Base-by-base conservation (phyloP, 495 filamentous ascomycete species). In the Aspergillus coremiiformis region DNA sequence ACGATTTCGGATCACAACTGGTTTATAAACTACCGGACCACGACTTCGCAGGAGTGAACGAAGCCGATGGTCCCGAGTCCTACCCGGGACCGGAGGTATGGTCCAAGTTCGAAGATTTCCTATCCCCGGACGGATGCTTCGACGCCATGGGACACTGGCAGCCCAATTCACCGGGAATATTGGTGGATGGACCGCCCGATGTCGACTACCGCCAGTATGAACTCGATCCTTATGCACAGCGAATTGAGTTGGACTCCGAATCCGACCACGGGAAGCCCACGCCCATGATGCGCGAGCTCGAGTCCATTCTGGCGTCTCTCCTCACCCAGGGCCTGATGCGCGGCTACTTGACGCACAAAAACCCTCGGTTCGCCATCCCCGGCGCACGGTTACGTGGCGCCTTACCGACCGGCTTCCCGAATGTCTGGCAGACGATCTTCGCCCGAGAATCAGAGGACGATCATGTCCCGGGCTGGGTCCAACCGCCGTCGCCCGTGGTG, bases 271-370 rank as follows among this genome's bases (percentile, higher is more conserved):
- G 69, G 70, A 52, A 81, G 59, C 58, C 75, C 39, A 64, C 71
- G 35, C 71, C 81, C 12, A 68, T 81, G 35, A 72, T 84, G 61
- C 67, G 78, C 1, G 84, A 85, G 56, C 74, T 95, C n/a, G 93
- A 96, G 67, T 80, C 77, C 2, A 82, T 89, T 3, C 73, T 94
- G 9, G 78, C 86, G 0, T 86, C 84, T 1, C 72, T 96, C 6
- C 77, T 95, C 14, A 82, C 84, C 23, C 89, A 95, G 65, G 86
- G 84, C 7, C 72, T 96, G n/a, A 76, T 96, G 45, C 83, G 84
- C 50, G 93, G 93, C 5, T 98, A 91, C 57, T 77, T 96, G 20
- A 87, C 87, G 10, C 87, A 93, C 57, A 71, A 77, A 27, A 83
- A 83, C 57, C 77, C 74, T 23, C 81, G 83, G 17, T 94, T 95